A percentile compares a stretch with the other conserved stretches of the same genome.
Evolutionary conservation across 2,329 filamentous ascomycete species (phyloP).

Genomic region (Trichoderma polysporum): DNA sequence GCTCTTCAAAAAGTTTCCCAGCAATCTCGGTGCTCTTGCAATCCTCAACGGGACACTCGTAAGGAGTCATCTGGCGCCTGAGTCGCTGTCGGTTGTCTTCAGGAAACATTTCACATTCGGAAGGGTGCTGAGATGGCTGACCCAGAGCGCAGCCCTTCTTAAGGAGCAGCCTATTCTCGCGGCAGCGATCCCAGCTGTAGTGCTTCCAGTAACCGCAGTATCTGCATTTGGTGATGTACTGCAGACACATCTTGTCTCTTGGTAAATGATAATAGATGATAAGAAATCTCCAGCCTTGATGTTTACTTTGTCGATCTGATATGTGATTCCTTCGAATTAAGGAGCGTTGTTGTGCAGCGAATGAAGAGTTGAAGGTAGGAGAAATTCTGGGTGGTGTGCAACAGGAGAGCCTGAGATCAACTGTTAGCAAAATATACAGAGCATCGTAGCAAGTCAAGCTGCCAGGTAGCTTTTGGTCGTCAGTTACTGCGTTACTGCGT

Average conservation of each 20-base stretch:
- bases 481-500: neutral
- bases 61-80: slow-evolving; percentile 13
- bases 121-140: slow-evolving; percentile 1
- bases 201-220: slow-evolving; percentile 15
- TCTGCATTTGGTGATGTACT: slow-evolving; percentile 17
- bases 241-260: slow-evolving; percentile 9
- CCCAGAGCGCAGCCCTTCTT: slow-evolving; percentile 8
- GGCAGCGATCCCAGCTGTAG: slow-evolving; percentile 20
- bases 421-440: neutral
- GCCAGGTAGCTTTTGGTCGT: neutral
- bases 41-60: slow-evolving; percentile 16
- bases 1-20: slow-evolving; percentile 9
- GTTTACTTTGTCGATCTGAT: slow-evolving; percentile 18
- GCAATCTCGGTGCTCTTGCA: slow-evolving; percentile 20
- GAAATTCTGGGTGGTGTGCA: neutral
- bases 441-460: neutral
- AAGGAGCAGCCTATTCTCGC: neutral
- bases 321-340: neutral
- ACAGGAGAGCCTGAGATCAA: neutral
- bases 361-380: neutral
- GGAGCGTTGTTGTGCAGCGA: neutral
- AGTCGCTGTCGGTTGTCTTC: slow-evolving; percentile 3
- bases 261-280: slow-evolving; percentile 8
- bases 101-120: slow-evolving; percentile 15
- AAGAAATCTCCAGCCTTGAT: slow-evolving; percentile 24